Evolutionary conservation across 192 early-diverging fungal species (phyloP).

Genomic region (Coemansia aciculifera): DNA sequence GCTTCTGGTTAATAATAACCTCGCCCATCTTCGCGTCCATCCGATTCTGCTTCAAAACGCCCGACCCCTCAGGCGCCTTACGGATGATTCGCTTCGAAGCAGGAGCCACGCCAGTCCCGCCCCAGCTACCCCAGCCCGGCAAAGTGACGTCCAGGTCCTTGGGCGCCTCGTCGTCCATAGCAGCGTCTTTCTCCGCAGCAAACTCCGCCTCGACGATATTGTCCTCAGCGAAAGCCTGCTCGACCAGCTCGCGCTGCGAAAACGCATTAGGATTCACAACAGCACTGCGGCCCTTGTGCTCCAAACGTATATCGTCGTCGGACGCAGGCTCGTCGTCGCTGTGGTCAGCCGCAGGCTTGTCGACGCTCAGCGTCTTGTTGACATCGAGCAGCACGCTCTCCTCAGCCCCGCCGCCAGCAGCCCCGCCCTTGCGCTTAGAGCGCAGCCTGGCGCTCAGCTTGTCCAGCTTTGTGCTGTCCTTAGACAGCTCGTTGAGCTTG

Average conservation of each 20-base stretch:
- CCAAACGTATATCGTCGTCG: constrained; percentile 18
- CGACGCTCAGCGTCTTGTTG: constrained; percentile 57
- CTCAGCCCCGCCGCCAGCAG: constrained; percentile 22
- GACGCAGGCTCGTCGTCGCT: constrained; percentile 20
- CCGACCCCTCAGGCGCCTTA: constrained; percentile 38
- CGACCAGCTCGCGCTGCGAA: constrained; percentile 80
- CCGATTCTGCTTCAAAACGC: constrained; percentile 21
- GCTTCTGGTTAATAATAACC: constrained; percentile 93
- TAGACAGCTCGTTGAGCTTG: constrained; percentile 53
- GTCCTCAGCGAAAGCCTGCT: constrained; percentile 94
- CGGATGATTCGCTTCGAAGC: constrained; percentile 64
- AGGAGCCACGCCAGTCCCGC: constrained; percentile 62
- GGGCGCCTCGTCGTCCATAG: constrained; percentile 71
- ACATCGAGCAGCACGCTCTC: constrained; percentile 72
- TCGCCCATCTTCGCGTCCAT: constrained; percentile 41
- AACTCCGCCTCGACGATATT: constrained; percentile 86
- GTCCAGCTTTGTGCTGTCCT: constrained; percentile 62
- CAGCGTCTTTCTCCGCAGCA: constrained; percentile 76
- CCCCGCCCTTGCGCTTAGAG: constrained; percentile 56
- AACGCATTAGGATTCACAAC: constrained; percentile 60
- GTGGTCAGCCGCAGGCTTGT: constrained; percentile 9
- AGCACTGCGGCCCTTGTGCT: constrained; percentile 32
- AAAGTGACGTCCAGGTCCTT: constrained; percentile 81
- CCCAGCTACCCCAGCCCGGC: constrained; percentile 96
- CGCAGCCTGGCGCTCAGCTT: constrained; percentile 67